Evolutionary conservation across 202 grass and related monocot species (phyloP), one percentile per base, ranked within the genome.

Genomic region (Elaeis oleifera): DNA sequence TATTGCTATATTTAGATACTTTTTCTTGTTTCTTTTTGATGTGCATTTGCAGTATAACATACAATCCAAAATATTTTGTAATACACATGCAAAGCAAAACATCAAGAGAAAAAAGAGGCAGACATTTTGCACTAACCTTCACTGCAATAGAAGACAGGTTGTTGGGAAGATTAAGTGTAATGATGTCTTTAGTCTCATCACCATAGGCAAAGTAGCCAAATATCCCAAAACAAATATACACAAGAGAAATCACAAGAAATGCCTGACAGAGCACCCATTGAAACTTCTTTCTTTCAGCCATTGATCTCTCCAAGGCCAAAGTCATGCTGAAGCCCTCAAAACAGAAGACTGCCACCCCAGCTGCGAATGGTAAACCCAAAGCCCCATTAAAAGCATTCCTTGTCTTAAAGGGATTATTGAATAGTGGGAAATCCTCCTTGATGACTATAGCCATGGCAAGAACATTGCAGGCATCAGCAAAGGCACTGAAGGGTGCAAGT

Each of bases 271-370:
- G 81, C 26, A 90, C 87, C 81, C 67, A 67, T 14, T 73, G 80
- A 22, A 90, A 96, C 51, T 91, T 96, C 39, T 64, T 79, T 61
- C 71, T 80, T 57, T 96, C 81, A 11, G 87, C 81, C 87, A 96
- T 90, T 26, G 91, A 90, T 44, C 87, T 68, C 76, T 96, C 91
- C 16, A 90, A 73, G 58, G 91, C 79, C 49, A 96, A 65, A 54
- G 79, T 91, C 91, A 96, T 88, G 81, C 73, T 88, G 67, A 96
- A 96, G 28, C 91, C 91, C 75, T 91, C 91, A 16, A 89, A 96
- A 75, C 87, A 96, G 67, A 96, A 96, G 8, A 90, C 73, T 4
- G 91, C 84, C 55, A 96, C 71, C 15, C 87, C 87, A 26, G 78
- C 80, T 51, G 63, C 75, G 49, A 88, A 96, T 50, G 87, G 84